Percentiles rank a stretch among this genome's conserved stretches.
phyloP scores from a whole-genome alignment of 164 flowering plant genomes.

The Nymphaea colorata region DNA sequence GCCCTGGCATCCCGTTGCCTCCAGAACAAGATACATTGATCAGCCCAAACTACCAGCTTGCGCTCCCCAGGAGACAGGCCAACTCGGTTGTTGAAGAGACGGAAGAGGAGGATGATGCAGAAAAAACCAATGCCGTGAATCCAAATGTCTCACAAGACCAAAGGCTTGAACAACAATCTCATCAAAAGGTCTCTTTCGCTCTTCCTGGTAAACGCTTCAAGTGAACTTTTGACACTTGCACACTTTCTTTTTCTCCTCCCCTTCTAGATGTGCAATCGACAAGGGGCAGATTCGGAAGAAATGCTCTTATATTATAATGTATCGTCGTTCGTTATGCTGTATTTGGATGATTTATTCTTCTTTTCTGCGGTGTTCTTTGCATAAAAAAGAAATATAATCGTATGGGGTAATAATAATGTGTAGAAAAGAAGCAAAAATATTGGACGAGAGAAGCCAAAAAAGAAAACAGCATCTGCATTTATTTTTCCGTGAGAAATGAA shows the following conservation, averaged over 20 bases:
- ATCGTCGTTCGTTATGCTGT: too few species aligned
- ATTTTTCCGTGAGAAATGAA: too few species aligned
- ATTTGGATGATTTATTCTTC: too few species aligned
- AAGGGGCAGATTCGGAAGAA: background rate
- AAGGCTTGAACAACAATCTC: slow-evolving; percentile 39
- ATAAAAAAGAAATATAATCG: too few species aligned
- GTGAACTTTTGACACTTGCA: background rate
- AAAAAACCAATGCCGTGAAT: slow-evolving; percentile 13
- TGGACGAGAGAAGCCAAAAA: too few species aligned
- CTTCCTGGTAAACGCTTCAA: slow-evolving; percentile 50
- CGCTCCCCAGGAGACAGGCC: slow-evolving; percentile 43
- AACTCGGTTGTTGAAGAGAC: slow-evolving; percentile 45
- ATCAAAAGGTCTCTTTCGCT: slow-evolving; percentile 80
- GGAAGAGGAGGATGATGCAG: slow-evolving; percentile 63
- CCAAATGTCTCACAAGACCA: slow-evolving; percentile 36
- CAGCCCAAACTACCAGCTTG: slow-evolving; percentile 85
- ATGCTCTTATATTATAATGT: too few species aligned
- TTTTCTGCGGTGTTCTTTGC: too few species aligned
- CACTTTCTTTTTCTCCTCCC: background rate
- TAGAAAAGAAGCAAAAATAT: too few species aligned
- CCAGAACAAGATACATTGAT: slow-evolving; percentile 77
- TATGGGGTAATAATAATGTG: too few species aligned
- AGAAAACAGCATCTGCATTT: too few species aligned
- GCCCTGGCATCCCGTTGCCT: slow-evolving; percentile 65
- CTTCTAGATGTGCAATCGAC: background rate